Percentiles rank a stretch among this genome's conserved stretches.
Evolutionary conservation across 2,329 filamentous ascomycete genomes (phyloP).

Genomic region (Diaporthe caulivora): DNA sequence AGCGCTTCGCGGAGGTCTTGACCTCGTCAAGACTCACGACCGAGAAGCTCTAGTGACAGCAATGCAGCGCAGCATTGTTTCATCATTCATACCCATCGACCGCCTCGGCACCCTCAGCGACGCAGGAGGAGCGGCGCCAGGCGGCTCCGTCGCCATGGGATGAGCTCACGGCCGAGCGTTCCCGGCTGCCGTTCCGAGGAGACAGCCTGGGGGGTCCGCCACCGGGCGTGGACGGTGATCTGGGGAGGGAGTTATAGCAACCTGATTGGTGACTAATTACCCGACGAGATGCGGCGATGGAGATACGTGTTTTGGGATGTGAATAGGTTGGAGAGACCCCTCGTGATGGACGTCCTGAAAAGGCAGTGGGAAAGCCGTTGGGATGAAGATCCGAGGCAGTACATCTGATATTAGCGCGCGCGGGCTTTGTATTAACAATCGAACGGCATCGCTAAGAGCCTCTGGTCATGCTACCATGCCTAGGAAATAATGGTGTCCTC

Average conservation of each 20-base stretch:
- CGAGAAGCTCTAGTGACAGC: conserved; percentile 46
- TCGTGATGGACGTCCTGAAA: not conserved
- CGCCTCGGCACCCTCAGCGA: not conserved
- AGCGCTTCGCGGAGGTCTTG: conserved; percentile 4
- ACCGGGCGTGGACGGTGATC: conserved; percentile 39
- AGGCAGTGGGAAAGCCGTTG: not conserved
- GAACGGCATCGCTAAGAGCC: too few relatives aligned
- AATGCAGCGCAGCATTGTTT: conserved; percentile 43
- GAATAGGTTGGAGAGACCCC: not conserved
- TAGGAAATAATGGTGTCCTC: too few relatives aligned
- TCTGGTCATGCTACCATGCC: too few relatives aligned
- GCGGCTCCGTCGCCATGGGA: not conserved
- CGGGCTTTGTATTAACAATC: too few relatives aligned
- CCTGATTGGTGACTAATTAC: conserved; percentile 36
- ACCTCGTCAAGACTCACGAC: conserved; percentile 18
- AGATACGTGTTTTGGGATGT: not conserved
- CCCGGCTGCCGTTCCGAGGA: not conserved
- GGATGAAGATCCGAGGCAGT: too few relatives aligned
- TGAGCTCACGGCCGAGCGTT: not conserved
- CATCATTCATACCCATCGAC: not conserved
- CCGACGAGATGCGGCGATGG: not conserved
- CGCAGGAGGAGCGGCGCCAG: not conserved
- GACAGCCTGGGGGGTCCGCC: conserved; percentile 26
- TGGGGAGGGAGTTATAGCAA: conserved; percentile 40
- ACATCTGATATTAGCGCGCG: too few relatives aligned